phyloP scores from a whole-genome alignment of 1,284 basidiomycete species.

The Limonomyces culmigenus region DNA sequence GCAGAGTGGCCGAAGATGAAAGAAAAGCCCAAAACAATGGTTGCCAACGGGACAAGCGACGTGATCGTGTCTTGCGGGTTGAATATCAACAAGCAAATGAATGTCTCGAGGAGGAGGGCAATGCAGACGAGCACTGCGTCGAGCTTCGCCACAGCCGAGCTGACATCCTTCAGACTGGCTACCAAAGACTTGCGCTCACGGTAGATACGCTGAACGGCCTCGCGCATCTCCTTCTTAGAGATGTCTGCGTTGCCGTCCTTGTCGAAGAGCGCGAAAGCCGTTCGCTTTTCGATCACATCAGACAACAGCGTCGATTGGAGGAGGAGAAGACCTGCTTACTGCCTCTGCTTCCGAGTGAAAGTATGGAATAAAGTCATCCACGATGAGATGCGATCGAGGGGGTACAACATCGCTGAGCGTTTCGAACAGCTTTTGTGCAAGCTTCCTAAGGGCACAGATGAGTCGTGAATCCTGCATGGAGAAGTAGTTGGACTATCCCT shows the following conservation, averaged over 20 bases:
- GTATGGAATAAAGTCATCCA: slow-evolving; percentile 69
- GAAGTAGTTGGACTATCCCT: no score
- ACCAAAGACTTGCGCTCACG: slow-evolving; percentile 60
- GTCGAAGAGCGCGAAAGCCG: slow-evolving; percentile 66
- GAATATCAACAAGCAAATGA: slow-evolving; percentile 69
- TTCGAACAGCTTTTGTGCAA: slow-evolving; percentile 62
- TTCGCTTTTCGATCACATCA: no score
- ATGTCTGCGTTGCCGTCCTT: slow-evolving; percentile 78
- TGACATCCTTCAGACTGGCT: slow-evolving; percentile 58
- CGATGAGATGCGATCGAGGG: slow-evolving; percentile 39
- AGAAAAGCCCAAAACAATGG: slow-evolving; percentile 65
- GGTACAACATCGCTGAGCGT: slow-evolving; percentile 45
- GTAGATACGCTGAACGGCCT: slow-evolving; percentile 72
- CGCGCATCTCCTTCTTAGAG: slow-evolving; percentile 66
- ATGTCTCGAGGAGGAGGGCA: slow-evolving; percentile 44
- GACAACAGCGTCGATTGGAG: no score
- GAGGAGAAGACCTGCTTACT: slow-evolving; percentile 18
- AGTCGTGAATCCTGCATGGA: no score
- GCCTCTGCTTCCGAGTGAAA: slow-evolving; percentile 61
- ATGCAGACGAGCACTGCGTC: slow-evolving; percentile 56
- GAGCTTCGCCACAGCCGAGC: slow-evolving; percentile 57
- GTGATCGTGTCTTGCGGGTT: slow-evolving; percentile 49
- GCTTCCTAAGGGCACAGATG: no score
- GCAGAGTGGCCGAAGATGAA: slow-evolving; percentile 77
- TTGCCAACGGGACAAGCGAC: slow-evolving; percentile 71